Evolutionary conservation across 23 red algal species (phyloP), one percentile per base, ranked within the genome.

Genomic region (Pyropia yezoensis): DNA sequence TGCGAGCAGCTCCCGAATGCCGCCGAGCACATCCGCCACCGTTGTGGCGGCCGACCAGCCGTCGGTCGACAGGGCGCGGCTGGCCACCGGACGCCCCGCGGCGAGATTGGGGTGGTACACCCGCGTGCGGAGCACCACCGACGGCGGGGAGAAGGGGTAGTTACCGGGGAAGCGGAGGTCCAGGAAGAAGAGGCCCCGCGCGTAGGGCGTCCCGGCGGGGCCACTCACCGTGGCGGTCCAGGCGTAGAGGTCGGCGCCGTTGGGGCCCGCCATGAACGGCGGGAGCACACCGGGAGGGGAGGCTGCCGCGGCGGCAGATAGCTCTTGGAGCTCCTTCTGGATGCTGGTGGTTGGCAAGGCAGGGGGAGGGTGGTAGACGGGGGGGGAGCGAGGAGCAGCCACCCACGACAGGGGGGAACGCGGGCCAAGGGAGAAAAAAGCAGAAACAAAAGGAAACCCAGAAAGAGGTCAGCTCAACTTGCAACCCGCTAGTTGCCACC

Each of bases 21-120:
- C 80, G 24, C 73, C 28, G 27, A 98, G 77, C 18, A 98, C 67
- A 27, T 82, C 74, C n/a, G 71, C 62, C 15, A 98, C 72, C 6
- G 82, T 88, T 20, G 73, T 29, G 0, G 94, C 87, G 24, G 94
- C 80, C 30, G 75, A 83, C 94, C 94, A 98, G 15, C 52, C 65
- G 29, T 78, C 65, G 49, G 74, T 63, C 39, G 69, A 75, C 1
- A 98, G 67, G 27, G 73, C 82, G 60, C 77, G 76, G 29, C 85
- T 34, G 63, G 86, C 78, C 39, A 98, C 63, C 67, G 83, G 60
- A 15, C 94, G 86, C 30, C 67, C 55, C 15, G 74, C 77, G 27
- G 87, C 88, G 61, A 98, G 79, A 54, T 98, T 98, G 57, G 86
- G 91, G 58, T 98, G 94, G 70, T 91, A 98, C 22, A 98, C 91